Evolutionary conservation across 345 rosid genomes (phyloP), one percentile per base, ranked within the genome.

Genomic region (Sisymbrium altissimum): DNA sequence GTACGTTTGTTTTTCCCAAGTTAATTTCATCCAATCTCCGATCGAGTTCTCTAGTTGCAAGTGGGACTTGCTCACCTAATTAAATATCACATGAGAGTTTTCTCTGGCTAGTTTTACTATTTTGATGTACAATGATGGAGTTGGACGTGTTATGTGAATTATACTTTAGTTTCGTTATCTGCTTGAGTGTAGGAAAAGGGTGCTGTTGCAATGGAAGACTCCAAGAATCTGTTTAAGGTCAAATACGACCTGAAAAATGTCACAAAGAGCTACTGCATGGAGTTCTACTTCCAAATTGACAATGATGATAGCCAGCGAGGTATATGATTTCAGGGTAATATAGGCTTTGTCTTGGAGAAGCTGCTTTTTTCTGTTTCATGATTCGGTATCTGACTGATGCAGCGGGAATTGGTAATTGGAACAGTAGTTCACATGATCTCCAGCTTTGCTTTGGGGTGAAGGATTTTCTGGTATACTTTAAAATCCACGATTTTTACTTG

Each of bases 401-500:
- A 92, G 97, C 85, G 17, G 85, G 86, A 83, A 39, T 70, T 72
- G 74, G 73, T 41, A 89, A 85, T 44, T 87, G 90, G 99, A 73
- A 82, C 79, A 74, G 59, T 68, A 66, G 56, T 48, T 79, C 85
- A 82, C 98, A 92, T 81, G 94, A 92, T 86, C 80, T 95, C 81
- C 98, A 92, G 81, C 84, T 95, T 59, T 86, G 92, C 80, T 95
- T 95, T 87, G 99, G 97, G 60, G 97, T 92, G 56, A 86, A 87
- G 63, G 97, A 87, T 27, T 95, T 92, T 83, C 72, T 95, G 97
- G 99, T 95, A 84, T 41, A 73, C 57, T 52, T 64, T 55, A 21
- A n/a, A 54, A 59, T 74, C 46, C 48, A 50, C 60, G 27, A 11
- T 69, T 27, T 54, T 12, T 61, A 50, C 59, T 10, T 67, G 25